Conservation (phyloP, 1,139 yeast genomes). For the Geotrichum klebahnii region DNA sequence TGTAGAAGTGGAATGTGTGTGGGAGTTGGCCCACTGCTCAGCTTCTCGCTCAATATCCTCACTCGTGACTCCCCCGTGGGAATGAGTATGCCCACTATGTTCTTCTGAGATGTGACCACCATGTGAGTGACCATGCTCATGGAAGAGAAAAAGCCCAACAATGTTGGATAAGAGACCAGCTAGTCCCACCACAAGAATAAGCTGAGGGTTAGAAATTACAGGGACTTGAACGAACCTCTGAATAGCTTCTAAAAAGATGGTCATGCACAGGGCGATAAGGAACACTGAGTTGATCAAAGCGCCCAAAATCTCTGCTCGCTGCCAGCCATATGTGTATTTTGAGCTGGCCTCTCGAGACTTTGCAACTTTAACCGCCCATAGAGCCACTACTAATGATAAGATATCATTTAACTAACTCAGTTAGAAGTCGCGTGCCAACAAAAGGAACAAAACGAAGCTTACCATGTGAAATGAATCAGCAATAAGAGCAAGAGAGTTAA, state of each 20-base stretch:
- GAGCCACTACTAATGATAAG: constrained; percentile 79
- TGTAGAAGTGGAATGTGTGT: not conserved
- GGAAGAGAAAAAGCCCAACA: constrained; percentile 80
- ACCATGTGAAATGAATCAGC: constrained; percentile 96
- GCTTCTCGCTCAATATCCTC: constrained; percentile 4
- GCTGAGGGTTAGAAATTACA: constrained; percentile 69
- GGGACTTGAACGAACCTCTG: constrained; percentile 84
- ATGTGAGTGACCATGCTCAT: constrained; percentile 77
- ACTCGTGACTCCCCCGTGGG: constrained; percentile 8
- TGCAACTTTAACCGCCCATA: constrained; percentile 94
- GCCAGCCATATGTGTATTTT: constrained; percentile 92
- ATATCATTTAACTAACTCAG: constrained; percentile 70
- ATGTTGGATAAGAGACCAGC: constrained; percentile 81
- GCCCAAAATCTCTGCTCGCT: constrained; percentile 93
- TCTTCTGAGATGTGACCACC: constrained; percentile 43
- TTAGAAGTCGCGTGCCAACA: not conserved
- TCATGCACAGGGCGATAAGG: constrained; percentile 82
- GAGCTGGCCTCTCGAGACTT: constrained; percentile 79
- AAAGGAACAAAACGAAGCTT: not conserved
- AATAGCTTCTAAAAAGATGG: constrained; percentile 87
- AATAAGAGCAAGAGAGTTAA: constrained; percentile 84
- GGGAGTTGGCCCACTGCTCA: not conserved
- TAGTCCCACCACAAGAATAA: constrained; percentile 74
- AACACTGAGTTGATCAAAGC: constrained; percentile 93
- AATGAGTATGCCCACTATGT: constrained; percentile 6